Base-by-base conservation (phyloP, 1,284 basidiomycete genomes). In the Ceratobasidium papillatum region DNA sequence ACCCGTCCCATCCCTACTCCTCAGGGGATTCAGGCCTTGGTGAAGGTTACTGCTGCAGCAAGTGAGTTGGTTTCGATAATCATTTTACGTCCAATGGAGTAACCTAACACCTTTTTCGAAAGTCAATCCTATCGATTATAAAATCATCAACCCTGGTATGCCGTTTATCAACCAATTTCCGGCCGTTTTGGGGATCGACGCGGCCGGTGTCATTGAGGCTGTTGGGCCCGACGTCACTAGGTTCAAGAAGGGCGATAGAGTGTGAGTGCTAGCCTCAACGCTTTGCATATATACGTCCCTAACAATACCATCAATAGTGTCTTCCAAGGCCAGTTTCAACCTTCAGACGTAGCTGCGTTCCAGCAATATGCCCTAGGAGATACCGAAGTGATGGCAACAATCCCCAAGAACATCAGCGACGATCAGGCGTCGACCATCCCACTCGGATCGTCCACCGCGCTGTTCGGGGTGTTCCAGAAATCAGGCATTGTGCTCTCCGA, bases 91-190 rank as follows among this genome's bases (percentile, higher is more conserved):
- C 12, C 25, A 19, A 30, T 36, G 17, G 17, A 5, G 14, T 19
- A 51, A n/a, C n/a, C 56, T 58, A 17, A 58, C 32, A n/a, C 19
- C 25, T 12, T 4, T 22, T 49, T 49, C 1, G 9, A 27, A 30
- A 75, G 58, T 64, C n/a, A 72, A 75, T 54, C 75, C 75, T 3
- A 45, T 73, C 7, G 75, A 75, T 52, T 73, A 56, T 41, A 75
- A 63, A 63, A 30, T 71, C 19, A n/a, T 68, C 12, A 63, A 73
- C 32, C 34, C 36, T 22, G 75, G 74, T 27, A 52, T 61, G 11
- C 52, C 52, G 19, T 69, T 69, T 38, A 14, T 69, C 38, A 43
- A 22, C 8, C 7, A 69, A 22, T 69, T 43, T 22, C 72, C 71
- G 8, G 27, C 64, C n/a, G 71, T 73, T 36, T 38, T 76, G 19